phyloP scores from a whole-genome alignment of 495 filamentous ascomycete species.

The Penicillium cataractarum region DNA sequence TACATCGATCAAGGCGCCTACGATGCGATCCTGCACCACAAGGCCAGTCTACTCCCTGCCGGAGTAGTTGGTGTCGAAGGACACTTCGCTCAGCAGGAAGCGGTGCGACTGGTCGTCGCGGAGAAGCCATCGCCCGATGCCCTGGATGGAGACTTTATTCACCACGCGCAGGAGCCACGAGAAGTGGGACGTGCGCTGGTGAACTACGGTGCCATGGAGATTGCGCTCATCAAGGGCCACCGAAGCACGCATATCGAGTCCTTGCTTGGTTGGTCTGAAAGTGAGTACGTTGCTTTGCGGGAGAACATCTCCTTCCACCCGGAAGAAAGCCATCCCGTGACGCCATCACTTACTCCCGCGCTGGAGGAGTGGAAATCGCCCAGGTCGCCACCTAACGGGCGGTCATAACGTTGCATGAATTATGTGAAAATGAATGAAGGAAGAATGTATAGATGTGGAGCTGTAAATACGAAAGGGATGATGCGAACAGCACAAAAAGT shows the following conservation, averaged over 20 bases:
- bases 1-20: constrained; percentile 91
- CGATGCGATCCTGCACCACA: constrained; percentile 67
- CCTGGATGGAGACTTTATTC: constrained; percentile 47
- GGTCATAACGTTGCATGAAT: constrained; percentile 10
- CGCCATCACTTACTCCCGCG: constrained; percentile 46
- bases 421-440: constrained; percentile 4
- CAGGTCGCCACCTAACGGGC: neutral
- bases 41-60: constrained; percentile 88
- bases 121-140: constrained; percentile 49
- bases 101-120: constrained; percentile 80
- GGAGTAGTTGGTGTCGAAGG: constrained; percentile 91
- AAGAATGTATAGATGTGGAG: neutral
- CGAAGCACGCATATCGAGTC: constrained; percentile 78
- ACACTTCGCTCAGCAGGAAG: constrained; percentile 87
- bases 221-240: constrained; percentile 79
- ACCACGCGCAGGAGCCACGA: constrained; percentile 53
- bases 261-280: constrained; percentile 87
- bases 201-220: constrained; percentile 87
- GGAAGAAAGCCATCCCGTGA: constrained; percentile 32
- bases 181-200: constrained; percentile 92
- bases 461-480: constrained; percentile 11
- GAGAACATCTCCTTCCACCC: constrained; percentile 78
- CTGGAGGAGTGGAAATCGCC: constrained; percentile 30
- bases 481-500: constrained; percentile 8
- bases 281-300: constrained; percentile 88